Evolutionary conservation across 2,329 filamentous ascomycete genomes (phyloP).

Genomic region (Arthrobotrys musiformis): DNA sequence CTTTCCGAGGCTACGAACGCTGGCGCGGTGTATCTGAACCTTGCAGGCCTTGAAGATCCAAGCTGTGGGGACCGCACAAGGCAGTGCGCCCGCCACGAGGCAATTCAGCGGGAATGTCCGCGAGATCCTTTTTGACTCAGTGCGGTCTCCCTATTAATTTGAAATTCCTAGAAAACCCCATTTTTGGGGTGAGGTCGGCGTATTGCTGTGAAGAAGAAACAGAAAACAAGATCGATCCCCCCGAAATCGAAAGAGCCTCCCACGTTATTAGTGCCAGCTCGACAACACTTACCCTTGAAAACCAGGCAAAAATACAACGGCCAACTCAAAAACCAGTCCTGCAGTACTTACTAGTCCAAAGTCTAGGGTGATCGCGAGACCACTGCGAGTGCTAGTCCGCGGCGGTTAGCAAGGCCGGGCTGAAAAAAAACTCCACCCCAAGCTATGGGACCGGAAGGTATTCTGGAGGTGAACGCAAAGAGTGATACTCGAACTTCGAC

Average conservation of each 20-base stretch:
- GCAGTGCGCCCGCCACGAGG: background rate
- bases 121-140: background rate
- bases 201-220: background rate
- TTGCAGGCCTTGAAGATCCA: background rate
- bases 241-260: background rate
- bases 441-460: background rate
- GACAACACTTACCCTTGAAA: background rate
- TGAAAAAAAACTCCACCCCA: background rate
- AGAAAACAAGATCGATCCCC: background rate
- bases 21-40: background rate
- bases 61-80: background rate
- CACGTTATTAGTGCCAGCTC: background rate
- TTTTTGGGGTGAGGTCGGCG: background rate
- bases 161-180: background rate
- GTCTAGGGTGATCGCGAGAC: too few relatives aligned
- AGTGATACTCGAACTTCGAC: conserved; percentile 5
- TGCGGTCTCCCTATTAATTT: background rate
- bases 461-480: conserved; percentile 1
- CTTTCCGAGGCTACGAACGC: background rate
- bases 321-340: conserved; percentile 4
- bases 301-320: conserved; percentile 4
- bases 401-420: too few relatives aligned
- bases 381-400: too few relatives aligned
- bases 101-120: background rate
- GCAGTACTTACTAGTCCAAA: too few relatives aligned